Evolutionary conservation across 2,329 filamentous ascomycete species (phyloP).

Genomic region (Achaetomium macrosporum): DNA sequence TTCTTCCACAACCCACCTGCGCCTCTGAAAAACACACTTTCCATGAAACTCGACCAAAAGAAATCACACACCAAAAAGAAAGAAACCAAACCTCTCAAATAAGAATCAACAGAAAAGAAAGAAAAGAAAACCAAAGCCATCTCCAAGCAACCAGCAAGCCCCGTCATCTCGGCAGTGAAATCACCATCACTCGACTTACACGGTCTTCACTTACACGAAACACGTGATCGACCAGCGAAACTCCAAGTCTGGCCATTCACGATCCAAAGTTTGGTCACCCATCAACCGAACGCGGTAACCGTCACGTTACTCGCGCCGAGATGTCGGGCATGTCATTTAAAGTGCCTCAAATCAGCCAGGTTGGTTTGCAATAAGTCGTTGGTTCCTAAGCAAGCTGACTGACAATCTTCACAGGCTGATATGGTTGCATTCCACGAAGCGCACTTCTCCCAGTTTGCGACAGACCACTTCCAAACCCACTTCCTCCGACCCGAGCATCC

Average conservation of each 20-base stretch:
- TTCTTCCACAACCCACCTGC: neutral
- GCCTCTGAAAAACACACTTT: too few relatives aligned
- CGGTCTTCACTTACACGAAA: neutral
- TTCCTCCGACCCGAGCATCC: conserved; percentile 36
- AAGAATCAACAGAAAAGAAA: neutral
- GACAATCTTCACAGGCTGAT: conserved; percentile 45
- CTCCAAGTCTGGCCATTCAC: too few relatives aligned
- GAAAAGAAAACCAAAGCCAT: neutral
- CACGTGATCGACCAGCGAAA: conserved; percentile 13
- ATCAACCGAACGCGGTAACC: conserved; percentile 1
- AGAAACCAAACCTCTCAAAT: neutral
- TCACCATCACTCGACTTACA: too few relatives aligned
- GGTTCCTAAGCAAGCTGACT: neutral
- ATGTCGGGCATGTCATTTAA: conserved; percentile 23
- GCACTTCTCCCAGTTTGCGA: conserved; percentile 50
- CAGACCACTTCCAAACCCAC: conserved; percentile 40
- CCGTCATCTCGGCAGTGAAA: neutral
- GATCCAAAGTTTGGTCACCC: conserved; percentile 5
- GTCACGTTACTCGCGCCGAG: conserved; percentile 14
- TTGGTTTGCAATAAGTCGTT: neutral
- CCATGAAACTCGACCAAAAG: too few relatives aligned
- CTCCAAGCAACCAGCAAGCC: too few relatives aligned
- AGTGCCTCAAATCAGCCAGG: conserved; percentile 24
- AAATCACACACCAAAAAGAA: neutral
- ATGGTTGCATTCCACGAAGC: conserved; percentile 51